Conservation (phyloP, 1,284 basidiomycete genomes). For the Quambalaria eucalypti region DNA sequence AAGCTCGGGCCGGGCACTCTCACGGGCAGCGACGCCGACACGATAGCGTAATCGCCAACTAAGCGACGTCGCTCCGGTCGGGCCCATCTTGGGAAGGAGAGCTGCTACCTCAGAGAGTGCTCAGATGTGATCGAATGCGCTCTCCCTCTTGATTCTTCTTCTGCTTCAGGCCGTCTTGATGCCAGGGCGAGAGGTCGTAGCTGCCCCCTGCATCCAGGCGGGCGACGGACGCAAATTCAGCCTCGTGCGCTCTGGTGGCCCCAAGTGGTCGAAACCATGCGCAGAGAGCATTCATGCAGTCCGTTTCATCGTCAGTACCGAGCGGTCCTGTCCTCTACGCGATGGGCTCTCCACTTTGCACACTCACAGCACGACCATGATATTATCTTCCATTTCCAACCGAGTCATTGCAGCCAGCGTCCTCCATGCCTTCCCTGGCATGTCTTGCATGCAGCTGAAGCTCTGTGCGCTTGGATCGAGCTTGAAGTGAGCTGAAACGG, state of each 20-base stretch:
- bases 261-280: no score
- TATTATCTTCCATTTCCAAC: conserved; percentile 7
- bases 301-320: not conserved
- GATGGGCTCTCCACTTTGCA: not conserved
- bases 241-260: conserved; percentile 8
- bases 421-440: conserved; percentile 8
- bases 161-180: conserved; percentile 3
- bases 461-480: conserved; percentile 1
- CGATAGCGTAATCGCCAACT: no score
- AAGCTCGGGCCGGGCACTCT: no score
- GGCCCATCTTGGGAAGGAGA: no score
- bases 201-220: conserved; percentile 4
- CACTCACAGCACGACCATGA: conserved; percentile 13
- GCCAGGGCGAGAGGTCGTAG: conserved; percentile 6
- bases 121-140: not conserved
- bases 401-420: conserved; percentile 7
- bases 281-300: not conserved
- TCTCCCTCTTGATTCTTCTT: conserved; percentile 5
- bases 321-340: not conserved
- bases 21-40: no score
- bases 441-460: conserved; percentile 10
- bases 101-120: conserved; percentile 63
- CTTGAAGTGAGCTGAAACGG: conserved; percentile 10
- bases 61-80: no score
- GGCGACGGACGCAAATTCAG: conserved; percentile 5